Base-by-base conservation (phyloP, 1,284 basidiomycete genomes). In the Boletus calvinii region DNA sequence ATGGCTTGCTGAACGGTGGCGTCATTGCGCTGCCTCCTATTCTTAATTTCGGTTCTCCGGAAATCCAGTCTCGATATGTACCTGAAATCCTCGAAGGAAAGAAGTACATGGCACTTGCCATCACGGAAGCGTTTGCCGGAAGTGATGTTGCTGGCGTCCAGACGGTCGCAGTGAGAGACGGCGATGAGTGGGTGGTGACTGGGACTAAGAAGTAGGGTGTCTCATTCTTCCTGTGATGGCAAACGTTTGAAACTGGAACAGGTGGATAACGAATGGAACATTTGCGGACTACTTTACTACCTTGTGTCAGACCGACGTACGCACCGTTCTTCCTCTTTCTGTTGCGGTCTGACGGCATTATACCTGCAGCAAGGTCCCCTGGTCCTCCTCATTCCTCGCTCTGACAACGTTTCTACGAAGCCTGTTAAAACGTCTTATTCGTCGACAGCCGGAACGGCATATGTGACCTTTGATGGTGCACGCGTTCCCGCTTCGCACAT, bases 191-290 rank as follows among this genome's bases (percentile, higher is more conserved):
- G 89, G 78, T 92, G 15, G 84, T 97, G 59, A 93, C 87, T 50
- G 94, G 93, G 8, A 93, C 90, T 7, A 95, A 96, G 72, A 90
- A 90, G 84, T 83, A 38, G 26, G 32, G 4, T 11, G 13, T 30
- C 41, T 10, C 11, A 11, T 36, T 22, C 15, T 7, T 18, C 12
- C 2, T 17, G 22, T n/a, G 18, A 22, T 24, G 18, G 22, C 34
- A 24, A 53, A 45, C 15, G 1, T 40, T 34, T 53, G 41, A 18
- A n/a, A 46, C 9, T 8, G 24, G 13, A 30, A 48, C 32, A 87
- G 84, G 61, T 97, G 94, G 94, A 98, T 98, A 64, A 95, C 94
- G 41, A 97, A 95, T 62, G 94, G 93, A 41, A 82, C 76, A 8
- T 90, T 87, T 63, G 80, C 86, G 4, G 87, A 89, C 65, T 89